Evolutionary conservation across 2,329 filamentous ascomycete species (phyloP).

Genomic region (Trichoderma citrinoviride): DNA sequence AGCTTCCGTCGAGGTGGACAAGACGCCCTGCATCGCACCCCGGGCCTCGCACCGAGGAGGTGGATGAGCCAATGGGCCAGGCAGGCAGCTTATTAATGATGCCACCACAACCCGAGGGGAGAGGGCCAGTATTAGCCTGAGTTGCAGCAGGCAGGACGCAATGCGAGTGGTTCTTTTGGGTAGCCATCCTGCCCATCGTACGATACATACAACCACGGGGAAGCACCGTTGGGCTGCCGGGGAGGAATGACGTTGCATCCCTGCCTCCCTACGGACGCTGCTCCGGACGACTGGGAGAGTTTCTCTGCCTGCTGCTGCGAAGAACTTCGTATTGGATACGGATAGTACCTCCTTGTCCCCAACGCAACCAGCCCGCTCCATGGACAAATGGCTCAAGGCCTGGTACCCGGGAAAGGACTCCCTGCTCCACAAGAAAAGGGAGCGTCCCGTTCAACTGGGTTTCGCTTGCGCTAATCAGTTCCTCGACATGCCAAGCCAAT

Average conservation of each 20-base stretch:
- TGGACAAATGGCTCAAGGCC: conserved; percentile 5
- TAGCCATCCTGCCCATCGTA: neutral
- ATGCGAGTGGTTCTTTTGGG: conserved; percentile 1
- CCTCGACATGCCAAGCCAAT: conserved; percentile 2
- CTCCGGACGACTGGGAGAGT: neutral
- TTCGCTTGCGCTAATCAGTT: neutral
- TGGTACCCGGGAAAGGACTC: neutral
- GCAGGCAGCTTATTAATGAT: neutral
- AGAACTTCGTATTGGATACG: neutral
- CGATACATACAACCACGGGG: neutral
- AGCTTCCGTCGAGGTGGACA: neutral
- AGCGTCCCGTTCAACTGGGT: neutral
- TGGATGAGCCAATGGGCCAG: conserved; percentile 8
- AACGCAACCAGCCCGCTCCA: too few relatives aligned
- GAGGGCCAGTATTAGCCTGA: conserved; percentile 13
- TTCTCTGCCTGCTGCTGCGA: too few relatives aligned
- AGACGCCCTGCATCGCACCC: conserved; percentile 3
- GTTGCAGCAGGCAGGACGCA: neutral
- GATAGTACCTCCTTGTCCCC: neutral
- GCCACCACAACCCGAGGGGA: conserved; percentile 3
- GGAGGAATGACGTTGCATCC: neutral
- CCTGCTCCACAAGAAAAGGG: neutral
- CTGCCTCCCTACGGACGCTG: neutral
- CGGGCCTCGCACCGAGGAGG: conserved; percentile 1
- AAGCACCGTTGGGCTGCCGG: neutral